phyloP scores from a whole-genome alignment of 83 land plant species.

The Picea mariana region DNA sequence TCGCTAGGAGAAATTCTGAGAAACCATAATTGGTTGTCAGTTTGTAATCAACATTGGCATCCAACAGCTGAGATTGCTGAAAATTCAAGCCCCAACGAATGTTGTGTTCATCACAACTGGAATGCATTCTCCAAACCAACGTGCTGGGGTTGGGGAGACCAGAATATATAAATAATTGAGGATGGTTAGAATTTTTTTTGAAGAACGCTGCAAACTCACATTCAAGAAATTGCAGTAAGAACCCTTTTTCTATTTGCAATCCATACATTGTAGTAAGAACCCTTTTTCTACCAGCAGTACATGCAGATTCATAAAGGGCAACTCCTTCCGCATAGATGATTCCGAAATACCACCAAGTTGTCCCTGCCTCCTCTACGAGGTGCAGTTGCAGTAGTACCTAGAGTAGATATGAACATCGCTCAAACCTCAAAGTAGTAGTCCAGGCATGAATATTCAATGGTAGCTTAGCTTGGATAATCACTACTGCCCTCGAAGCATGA shows the following conservation, averaged over 20 bases:
- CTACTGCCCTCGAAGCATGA: too few species aligned
- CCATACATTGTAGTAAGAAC: background rate
- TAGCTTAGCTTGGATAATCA: too few species aligned
- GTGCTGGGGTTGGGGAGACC: background rate
- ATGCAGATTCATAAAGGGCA: background rate
- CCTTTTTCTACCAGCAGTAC: too few species aligned
- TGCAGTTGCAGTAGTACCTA: background rate
- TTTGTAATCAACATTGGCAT: background rate
- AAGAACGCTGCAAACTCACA: background rate
- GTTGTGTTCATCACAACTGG: background rate
- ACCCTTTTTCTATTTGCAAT: background rate
- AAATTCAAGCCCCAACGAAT: background rate
- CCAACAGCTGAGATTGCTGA: background rate
- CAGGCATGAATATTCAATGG: too few species aligned
- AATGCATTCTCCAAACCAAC: background rate
- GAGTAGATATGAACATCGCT: background rate
- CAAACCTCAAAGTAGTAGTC: background rate
- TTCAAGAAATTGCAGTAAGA: background rate
- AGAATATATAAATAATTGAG: background rate
- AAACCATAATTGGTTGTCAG: background rate
- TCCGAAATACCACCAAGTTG: background rate
- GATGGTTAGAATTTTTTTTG: background rate
- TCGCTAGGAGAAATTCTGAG: background rate
- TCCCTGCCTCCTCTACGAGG: too few species aligned
- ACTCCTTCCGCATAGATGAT: background rate